Evolutionary conservation across 2,329 filamentous ascomycete genomes (phyloP).

Genomic region (Sporothrix euskadiensis): DNA sequence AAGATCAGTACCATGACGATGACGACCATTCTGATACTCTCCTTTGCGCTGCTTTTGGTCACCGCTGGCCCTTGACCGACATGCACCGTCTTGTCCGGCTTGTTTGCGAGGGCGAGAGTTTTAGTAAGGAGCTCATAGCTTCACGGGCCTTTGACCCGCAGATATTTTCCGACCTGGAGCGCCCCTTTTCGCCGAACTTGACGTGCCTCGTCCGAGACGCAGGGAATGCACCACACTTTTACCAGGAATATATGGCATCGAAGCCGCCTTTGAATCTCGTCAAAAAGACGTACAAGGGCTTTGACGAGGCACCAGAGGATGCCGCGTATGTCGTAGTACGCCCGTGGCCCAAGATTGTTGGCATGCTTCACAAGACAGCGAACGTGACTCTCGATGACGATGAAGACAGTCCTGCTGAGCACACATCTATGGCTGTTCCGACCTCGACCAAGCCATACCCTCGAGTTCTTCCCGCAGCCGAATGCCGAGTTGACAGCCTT

Average conservation of each 20-base stretch:
- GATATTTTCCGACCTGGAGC: background rate
- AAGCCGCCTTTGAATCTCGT: constrained; percentile 50
- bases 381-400: constrained; percentile 21
- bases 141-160: constrained; percentile 19
- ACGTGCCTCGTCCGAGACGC: constrained; percentile 47
- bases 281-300: constrained; percentile 41
- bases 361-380: constrained; percentile 55
- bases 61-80: constrained; percentile 48
- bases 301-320: constrained; percentile 46
- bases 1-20: constrained; percentile 8
- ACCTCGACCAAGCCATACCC: constrained; percentile 47
- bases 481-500: constrained; percentile 54
- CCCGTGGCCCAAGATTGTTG: constrained; percentile 56
- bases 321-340: constrained; percentile 51
- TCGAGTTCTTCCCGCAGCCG: constrained; percentile 48
- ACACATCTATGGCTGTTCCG: background rate
- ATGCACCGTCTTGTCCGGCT: constrained; percentile 50
- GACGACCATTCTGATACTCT: constrained; percentile 50
- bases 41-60: constrained; percentile 49
- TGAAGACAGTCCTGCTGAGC: background rate
- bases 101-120: constrained; percentile 33
- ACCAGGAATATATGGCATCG: constrained; percentile 43
- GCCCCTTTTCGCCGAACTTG: constrained; percentile 1
- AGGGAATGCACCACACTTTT: constrained; percentile 44
- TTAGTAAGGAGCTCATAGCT: constrained; percentile 40